Base-by-base conservation (phyloP, 2,329 filamentous ascomycete species). In the Trichoderma guizhouense region DNA sequence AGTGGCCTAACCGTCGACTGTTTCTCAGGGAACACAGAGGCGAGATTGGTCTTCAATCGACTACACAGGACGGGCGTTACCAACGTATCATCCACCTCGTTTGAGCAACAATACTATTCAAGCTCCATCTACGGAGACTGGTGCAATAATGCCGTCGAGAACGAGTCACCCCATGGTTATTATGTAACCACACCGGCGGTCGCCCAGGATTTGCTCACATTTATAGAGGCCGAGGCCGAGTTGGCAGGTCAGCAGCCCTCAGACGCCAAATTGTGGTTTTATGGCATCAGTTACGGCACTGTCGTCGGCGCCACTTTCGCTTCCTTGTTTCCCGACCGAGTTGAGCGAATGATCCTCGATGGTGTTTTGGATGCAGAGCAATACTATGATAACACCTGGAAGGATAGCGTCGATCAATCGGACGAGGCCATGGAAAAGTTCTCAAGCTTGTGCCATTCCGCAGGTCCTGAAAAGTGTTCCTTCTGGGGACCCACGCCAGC, bases 301-400 rank as follows among this genome's bases (percentile, higher is more conserved):
- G 69, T 79, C 14, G 69, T 82, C 11, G 81, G 82, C 8, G 69
- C 71, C 24, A 79, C 77, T 2, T 81, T 81, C 65, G 79, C 80
- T 7, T 75, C 77, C 7, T 77, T 82, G 77, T 73, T 76, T 24
- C 75, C 77, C 6, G 74, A 75, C 47, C 73, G 73, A 7, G 58
- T 78, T 2, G 67, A 60, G 7, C 73, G 76, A 11, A 72, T 78
- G 69, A 36, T 78, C 18, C 71, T 78, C 1, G 77, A 78, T 9
- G 77, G 77, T 26, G 74, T 78, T 36, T 64, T 76, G 24, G 75
- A 79, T 61, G 72, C 74, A 14, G 74, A 73, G 7, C 75, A 76
- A 32, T 75, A 78, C 66, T 78, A 76, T 65, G 69, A 68, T 30
- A 75, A 74, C 3, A 58, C 28, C 12, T 77, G 75, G 72, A 74